Evolutionary conservation across 2,329 filamentous ascomycete genomes (phyloP).

Genomic region (Orbilia brochopaga): DNA sequence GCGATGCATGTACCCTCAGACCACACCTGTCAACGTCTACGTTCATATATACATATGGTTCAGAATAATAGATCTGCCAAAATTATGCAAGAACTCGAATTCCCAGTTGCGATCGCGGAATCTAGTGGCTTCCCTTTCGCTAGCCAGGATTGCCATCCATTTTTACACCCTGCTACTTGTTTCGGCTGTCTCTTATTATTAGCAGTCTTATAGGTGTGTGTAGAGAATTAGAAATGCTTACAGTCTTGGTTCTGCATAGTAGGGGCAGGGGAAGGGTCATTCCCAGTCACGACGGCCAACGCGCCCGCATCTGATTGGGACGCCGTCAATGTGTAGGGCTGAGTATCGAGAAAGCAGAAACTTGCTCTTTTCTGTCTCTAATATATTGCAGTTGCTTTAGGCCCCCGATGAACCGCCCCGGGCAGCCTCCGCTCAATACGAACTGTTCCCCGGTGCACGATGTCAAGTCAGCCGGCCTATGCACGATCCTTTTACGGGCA

Average conservation of each 20-base stretch:
- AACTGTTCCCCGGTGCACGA: constrained; percentile 11
- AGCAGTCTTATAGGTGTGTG: constrained; percentile 28
- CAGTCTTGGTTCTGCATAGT: constrained; percentile 19
- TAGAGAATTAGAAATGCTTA: constrained; percentile 50
- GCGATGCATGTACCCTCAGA: neutral
- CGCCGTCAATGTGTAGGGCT: constrained; percentile 31
- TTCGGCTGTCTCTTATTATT: constrained; percentile 15
- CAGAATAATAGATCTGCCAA: too few relatives aligned
- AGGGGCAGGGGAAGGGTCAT: constrained; percentile 5
- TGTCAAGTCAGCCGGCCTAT: neutral
- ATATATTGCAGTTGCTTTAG: constrained; percentile 18
- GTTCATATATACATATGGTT: too few relatives aligned
- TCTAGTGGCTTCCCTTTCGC: too few relatives aligned
- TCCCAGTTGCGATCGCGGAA: too few relatives aligned
- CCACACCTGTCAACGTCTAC: neutral
- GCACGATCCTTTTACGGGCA: neutral
- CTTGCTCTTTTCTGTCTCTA: constrained; percentile 20
- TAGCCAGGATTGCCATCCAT: neutral
- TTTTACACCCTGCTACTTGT: constrained; percentile 40
- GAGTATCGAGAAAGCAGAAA: constrained; percentile 13
- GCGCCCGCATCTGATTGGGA: neutral
- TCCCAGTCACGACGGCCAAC: neutral
- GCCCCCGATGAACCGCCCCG: constrained; percentile 11
- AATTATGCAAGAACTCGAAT: too few relatives aligned
- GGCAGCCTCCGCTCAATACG: constrained; percentile 16